phyloP scores from a whole-genome alignment of 2,329 filamentous ascomycete genomes.

The Didymella sp. region DNA sequence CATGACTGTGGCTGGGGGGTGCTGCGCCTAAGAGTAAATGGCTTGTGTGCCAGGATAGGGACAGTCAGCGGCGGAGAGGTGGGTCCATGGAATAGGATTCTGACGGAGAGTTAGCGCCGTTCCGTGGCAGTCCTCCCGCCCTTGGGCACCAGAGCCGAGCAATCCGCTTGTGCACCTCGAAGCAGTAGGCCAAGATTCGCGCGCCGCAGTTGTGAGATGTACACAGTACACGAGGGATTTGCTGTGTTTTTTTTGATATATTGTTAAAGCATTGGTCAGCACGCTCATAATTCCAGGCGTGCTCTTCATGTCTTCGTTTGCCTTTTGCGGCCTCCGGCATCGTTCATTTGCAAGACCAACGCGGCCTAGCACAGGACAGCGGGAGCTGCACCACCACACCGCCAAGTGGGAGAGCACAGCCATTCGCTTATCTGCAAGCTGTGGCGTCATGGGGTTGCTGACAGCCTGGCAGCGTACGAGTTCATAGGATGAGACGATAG shows the following conservation, averaged over 20 bases:
- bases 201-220: constrained; percentile 4
- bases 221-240: constrained; percentile 3
- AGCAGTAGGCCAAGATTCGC: constrained; percentile 16
- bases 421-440: constrained; percentile 43
- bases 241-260: not conserved
- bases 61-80: constrained; percentile 38
- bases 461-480: constrained; percentile 11
- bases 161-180: constrained; percentile 32
- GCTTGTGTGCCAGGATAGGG: constrained; percentile 35
- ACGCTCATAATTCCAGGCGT: not conserved
- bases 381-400: constrained; percentile 36
- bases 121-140: constrained; percentile 34
- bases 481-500: constrained; percentile 16
- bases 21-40: constrained; percentile 44
- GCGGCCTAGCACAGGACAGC: constrained; percentile 23
- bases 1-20: constrained; percentile 42
- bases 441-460: constrained; percentile 39
- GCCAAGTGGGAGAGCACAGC: constrained; percentile 39
- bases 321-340: constrained; percentile 21
- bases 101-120: constrained; percentile 40
- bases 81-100: constrained; percentile 42
- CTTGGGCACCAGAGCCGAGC: constrained; percentile 38
- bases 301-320: constrained; percentile 10
- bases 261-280: not conserved
- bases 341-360: constrained; percentile 26